phyloP scores from a whole-genome alignment of 1,284 basidiomycete species.

The Marasmius tenuissimus region DNA sequence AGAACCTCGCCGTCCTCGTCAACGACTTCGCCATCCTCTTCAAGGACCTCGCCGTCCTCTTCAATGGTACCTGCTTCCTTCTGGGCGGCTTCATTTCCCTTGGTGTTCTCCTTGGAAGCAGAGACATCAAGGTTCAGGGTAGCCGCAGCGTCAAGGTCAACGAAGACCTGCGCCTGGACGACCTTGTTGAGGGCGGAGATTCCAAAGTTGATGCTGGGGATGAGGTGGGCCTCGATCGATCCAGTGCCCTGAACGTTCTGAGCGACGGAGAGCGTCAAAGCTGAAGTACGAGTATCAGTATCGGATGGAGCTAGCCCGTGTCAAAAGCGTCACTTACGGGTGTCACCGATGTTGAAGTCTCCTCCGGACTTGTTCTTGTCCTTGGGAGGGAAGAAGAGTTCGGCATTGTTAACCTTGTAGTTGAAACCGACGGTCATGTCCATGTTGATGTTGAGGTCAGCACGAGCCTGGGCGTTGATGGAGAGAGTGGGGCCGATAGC shows the following conservation, averaged over 20 bases:
- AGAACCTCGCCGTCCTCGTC: not conserved
- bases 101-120: constrained; percentile 12
- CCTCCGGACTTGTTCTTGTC: constrained; percentile 21
- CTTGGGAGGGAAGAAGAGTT: constrained; percentile 25
- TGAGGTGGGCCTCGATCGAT: constrained; percentile 45
- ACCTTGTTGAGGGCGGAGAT: constrained; percentile 36
- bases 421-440: constrained; percentile 36
- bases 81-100: constrained; percentile 6
- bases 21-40: not conserved
- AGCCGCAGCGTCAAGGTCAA: constrained; percentile 46
- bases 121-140: constrained; percentile 35
- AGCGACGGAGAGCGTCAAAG: constrained; percentile 33
- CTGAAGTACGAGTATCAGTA: not conserved
- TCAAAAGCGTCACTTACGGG: constrained; percentile 32
- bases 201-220: constrained; percentile 46
- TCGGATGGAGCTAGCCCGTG: not conserved
- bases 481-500: constrained; percentile 39
- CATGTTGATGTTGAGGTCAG: constrained; percentile 37
- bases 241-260: constrained; percentile 40
- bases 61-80: not conserved
- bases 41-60: not conserved
- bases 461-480: constrained; percentile 33
- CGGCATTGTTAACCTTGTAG: constrained; percentile 35
- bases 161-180: constrained; percentile 38
- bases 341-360: constrained; percentile 25